Base-by-base conservation (phyloP, 2,329 filamentous ascomycete species). In the Lomentospora prolificans region DNA sequence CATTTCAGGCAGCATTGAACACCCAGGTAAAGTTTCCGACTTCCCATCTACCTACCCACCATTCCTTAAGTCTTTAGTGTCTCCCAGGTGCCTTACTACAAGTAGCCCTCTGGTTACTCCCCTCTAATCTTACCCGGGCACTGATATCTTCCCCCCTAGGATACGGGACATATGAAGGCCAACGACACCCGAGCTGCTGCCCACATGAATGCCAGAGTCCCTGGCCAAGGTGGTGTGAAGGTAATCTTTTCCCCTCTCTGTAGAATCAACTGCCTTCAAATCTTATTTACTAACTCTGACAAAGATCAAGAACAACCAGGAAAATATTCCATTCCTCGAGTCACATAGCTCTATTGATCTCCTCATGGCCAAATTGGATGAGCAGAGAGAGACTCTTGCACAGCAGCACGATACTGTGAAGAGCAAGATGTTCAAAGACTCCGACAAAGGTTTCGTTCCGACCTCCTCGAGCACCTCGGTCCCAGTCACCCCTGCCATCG, bases 281-380 rank as follows among this genome's bases (percentile, higher is more conserved):
- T 19, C 7, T 10, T 7, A 22, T 8, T 12, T 17, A 9, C 53
- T 50, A 39, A 50, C n/a, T 19, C 4, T 7, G n/a, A 24, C 9
- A 14, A 25, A 33, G 54, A 25, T 51, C 22, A 17, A 28, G 7
- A 56, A 39, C 54, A 56, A 56, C 22, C 44, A 56, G 33, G 54
- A 56, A 50, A 56, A 56, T 19, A 51, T 56, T n/a, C 48, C 48
- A 14, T 39, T 39, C 14, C 22, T 33, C 28, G 44, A 50, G 27
- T 41, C 69, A 28, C n/a, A n/a, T n/a, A 78, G 75, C 56, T 75
- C 78, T 7, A 82, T 91, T 75, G 88, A 94, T 63, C 84, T 84
- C 58, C 80, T 90, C 53, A 73, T 90, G 60, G 81, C 85, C 56
- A 87, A 85, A 65, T 76, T 92, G 51, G 81, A 82, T n/a, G 84